Evolutionary conservation across 345 rosid genomes (phyloP), one percentile per base, ranked within the genome.

Genomic region (Boechera stricta): DNA sequence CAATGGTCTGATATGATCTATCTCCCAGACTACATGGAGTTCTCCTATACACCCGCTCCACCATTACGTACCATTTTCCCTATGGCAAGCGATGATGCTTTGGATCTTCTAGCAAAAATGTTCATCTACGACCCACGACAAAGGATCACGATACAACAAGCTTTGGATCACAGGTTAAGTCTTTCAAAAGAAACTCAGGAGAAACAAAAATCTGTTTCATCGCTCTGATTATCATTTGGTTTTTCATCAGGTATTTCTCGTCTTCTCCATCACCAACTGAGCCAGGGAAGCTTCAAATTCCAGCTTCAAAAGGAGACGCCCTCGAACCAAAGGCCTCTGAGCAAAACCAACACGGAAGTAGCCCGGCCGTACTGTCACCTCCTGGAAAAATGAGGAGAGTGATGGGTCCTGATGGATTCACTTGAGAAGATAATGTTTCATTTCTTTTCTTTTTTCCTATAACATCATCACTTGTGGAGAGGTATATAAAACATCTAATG

Each of bases 1-100:
- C 85, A 76, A 64, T 87, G 90, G 90, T 80, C 87, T 35, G 90
- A 87, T 75, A 79, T 87, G 81, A 84, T 75, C 61, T 85, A 80
- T 52, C 88, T 87, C 55, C 88, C 87, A 63, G 87, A 85, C 55
- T 87, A 85, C 79, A 84, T 87, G 75, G 87, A 83, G 58, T 85
- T 85, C 75, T 81, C 82, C 28, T 72, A 63, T 62, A 72, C 81
- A 29, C 84, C 77, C 0, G 83, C 85, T 65, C 88, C 84, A 67
- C 84, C 85, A 18, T 69, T 79, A 56, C 83, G 83, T 38, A 71
- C 85, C 31, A 76, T 85, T 63, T 87, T 85, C 67, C 87, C 90
- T n/a, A 82, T 79, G 78, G 90, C 88, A 45, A 87, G 86, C 55
- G 87, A 87, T 45, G 90, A 87, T 60, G 64, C 88, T 6, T 67